A percentile compares a stretch with the other conserved stretches of the same genome.
phyloP scores from a whole-genome alignment of 768 basidiomycete genomes.

The Lactarius sp. region DNA sequence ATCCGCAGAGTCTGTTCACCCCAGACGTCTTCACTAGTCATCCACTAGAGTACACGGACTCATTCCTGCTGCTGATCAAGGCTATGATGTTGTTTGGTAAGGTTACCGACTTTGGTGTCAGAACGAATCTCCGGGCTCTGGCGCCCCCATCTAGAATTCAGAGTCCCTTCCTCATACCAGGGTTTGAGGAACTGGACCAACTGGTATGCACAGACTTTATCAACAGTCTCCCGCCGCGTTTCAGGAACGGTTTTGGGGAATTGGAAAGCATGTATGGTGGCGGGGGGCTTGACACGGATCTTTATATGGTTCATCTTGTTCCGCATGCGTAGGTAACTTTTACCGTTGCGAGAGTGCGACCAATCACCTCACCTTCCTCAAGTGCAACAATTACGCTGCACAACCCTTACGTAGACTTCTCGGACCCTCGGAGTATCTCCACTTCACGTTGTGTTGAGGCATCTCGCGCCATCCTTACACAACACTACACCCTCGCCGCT shows the following conservation, averaged over 20 bases:
- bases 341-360: conserved; percentile 18
- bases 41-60: conserved; percentile 73
- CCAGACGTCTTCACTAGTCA: conserved; percentile 65
- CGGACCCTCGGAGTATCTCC: conserved; percentile 58
- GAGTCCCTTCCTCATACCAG: conserved; percentile 62
- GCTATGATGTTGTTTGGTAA: conserved; percentile 79
- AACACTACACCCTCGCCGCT: conserved; percentile 73
- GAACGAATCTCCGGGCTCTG: conserved; percentile 63
- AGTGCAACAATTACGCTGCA: conserved; percentile 88
- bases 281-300: conserved; percentile 67
- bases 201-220: conserved; percentile 65
- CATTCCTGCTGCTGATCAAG: conserved; percentile 77
- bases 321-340: conserved; percentile 69
- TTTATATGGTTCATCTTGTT: conserved; percentile 82
- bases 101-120: conserved; percentile 82
- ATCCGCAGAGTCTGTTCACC: conserved; percentile 67
- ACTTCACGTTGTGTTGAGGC: conserved; percentile 71
- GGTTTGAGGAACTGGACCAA: conserved; percentile 65
- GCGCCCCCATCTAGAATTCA: conserved; percentile 65
- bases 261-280: conserved; percentile 52
- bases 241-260: conserved; percentile 58
- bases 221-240: conserved; percentile 62
- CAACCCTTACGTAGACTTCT: conserved; percentile 76
- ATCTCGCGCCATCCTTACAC: conserved; percentile 65
- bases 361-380: conserved; percentile 13